A percentile compares a stretch with the other conserved stretches of the same genome.
phyloP scores from a whole-genome alignment of 2,329 filamentous ascomycete species.

The Nemania sp. region DNA sequence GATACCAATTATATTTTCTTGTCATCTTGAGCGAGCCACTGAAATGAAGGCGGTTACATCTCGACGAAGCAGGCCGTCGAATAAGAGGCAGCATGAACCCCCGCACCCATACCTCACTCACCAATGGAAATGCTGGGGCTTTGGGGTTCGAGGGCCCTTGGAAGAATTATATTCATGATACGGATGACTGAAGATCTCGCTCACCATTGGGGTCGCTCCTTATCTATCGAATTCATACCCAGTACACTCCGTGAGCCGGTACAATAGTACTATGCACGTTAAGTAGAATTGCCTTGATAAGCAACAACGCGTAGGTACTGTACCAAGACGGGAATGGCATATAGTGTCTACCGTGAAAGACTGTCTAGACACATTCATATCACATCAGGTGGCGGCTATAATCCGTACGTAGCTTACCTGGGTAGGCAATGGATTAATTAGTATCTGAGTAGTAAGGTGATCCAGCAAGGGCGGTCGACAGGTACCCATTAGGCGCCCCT shows the following conservation, averaged over 20 bases:
- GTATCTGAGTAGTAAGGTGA: not conserved
- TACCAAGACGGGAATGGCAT: too few species aligned
- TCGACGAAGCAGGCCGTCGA: constrained; percentile 12
- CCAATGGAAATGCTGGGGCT: constrained; percentile 1
- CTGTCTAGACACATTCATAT: too few species aligned
- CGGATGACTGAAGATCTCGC: not conserved
- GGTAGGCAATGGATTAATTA: too few species aligned
- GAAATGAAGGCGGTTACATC: not conserved
- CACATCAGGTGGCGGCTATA: too few species aligned
- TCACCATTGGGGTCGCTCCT: constrained; percentile 13
- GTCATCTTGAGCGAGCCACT: not conserved
- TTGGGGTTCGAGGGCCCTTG: not conserved
- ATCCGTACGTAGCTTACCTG: too few species aligned
- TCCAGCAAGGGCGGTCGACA: too few species aligned
- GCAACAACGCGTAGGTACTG: too few species aligned
- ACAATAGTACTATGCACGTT: not conserved
- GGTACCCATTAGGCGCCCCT: constrained; percentile 5
- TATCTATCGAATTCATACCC: constrained; percentile 24
- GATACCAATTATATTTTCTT: not conserved
- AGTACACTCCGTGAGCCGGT: constrained; percentile 1
- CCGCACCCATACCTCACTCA: constrained; percentile 1
- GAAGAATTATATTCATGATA: constrained; percentile 11
- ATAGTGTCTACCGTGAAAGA: too few species aligned
- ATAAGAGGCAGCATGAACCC: constrained; percentile 8
- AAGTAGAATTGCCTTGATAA: too few species aligned